phyloP scores from a whole-genome alignment of 306 rosid genomes.

The Citrullus colocynthis region DNA sequence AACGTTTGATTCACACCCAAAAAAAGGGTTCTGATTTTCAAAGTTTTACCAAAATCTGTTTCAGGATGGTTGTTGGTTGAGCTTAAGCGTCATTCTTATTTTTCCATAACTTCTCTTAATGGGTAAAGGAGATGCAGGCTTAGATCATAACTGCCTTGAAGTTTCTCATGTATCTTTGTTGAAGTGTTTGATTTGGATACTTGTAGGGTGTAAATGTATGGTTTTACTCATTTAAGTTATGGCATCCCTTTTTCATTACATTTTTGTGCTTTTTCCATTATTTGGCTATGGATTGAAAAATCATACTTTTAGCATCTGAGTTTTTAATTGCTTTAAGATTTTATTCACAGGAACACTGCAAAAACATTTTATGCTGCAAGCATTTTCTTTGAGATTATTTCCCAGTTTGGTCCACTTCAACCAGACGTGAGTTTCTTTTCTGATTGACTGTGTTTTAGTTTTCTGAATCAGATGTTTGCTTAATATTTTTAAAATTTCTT shows the following conservation, averaged over 20 bases:
- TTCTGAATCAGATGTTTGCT: conserved; percentile 1
- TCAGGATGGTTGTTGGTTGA: neutral
- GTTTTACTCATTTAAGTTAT: neutral
- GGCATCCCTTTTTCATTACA: neutral
- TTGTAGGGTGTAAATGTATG: neutral
- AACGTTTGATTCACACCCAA: no score
- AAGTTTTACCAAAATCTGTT: neutral
- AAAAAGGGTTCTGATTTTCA: neutral
- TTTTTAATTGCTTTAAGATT: neutral
- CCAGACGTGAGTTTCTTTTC: conserved; percentile 67
- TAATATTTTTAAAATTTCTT: conserved; percentile 13
- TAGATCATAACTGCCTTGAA: neutral
- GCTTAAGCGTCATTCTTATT: neutral
- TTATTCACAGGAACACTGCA: conserved; percentile 71
- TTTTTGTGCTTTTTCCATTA: neutral
- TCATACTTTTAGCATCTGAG: neutral
- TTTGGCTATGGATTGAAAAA: neutral
- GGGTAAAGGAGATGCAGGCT: neutral
- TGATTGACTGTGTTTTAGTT: conserved; percentile 1
- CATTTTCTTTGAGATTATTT: conserved; percentile 88
- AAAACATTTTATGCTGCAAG: conserved; percentile 98
- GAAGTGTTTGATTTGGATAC: neutral
- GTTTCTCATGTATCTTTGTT: neutral
- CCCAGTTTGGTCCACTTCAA: conserved; percentile 73
- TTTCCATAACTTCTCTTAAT: neutral